Conservation (phyloP, 2,329 filamentous ascomycete genomes). For the Chaetomiaceae sp. region DNA sequence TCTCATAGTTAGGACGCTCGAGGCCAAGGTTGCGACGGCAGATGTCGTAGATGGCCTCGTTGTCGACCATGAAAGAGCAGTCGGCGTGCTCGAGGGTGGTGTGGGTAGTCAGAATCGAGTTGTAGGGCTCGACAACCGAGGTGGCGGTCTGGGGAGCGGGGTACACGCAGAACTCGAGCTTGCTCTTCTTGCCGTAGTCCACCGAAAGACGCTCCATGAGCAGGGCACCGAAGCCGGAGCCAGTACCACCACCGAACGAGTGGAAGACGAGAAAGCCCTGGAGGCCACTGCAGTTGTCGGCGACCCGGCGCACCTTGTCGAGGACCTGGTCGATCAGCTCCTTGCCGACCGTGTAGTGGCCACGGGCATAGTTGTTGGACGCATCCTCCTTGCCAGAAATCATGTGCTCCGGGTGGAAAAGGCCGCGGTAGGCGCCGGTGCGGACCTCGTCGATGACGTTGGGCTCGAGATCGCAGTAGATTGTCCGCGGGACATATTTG, state of each 20-base stretch:
- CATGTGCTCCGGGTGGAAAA: conserved; percentile 99
- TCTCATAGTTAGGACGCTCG: conserved; percentile 96
- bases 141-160: conserved; percentile 95
- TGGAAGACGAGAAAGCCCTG: conserved; percentile 99
- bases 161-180: conserved; percentile 99
- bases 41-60: conserved; percentile 99
- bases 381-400: conserved; percentile 99
- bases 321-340: conserved; percentile 97
- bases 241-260: conserved; percentile 98
- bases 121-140: conserved; percentile 98
- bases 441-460: conserved; percentile 99
- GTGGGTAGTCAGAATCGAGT: conserved; percentile 98
- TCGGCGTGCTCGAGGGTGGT: conserved; percentile 99
- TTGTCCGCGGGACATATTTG: conserved; percentile 98
- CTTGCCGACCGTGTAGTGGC: conserved; percentile 99
- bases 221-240: conserved; percentile 96
- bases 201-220: conserved; percentile 98
- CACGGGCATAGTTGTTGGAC: conserved; percentile 99
- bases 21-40: conserved; percentile 97
- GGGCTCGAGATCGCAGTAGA: conserved; percentile 99
- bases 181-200: conserved; percentile 99
- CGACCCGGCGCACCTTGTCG: conserved; percentile 95
- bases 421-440: conserved; percentile 89
- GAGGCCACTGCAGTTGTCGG: conserved; percentile 95
- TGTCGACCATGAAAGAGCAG: conserved; percentile 99